Percentiles rank a stretch among this genome's conserved stretches.
phyloP scores from a whole-genome alignment of 2,329 filamentous ascomycete genomes.

The Curvularia spicifera region DNA sequence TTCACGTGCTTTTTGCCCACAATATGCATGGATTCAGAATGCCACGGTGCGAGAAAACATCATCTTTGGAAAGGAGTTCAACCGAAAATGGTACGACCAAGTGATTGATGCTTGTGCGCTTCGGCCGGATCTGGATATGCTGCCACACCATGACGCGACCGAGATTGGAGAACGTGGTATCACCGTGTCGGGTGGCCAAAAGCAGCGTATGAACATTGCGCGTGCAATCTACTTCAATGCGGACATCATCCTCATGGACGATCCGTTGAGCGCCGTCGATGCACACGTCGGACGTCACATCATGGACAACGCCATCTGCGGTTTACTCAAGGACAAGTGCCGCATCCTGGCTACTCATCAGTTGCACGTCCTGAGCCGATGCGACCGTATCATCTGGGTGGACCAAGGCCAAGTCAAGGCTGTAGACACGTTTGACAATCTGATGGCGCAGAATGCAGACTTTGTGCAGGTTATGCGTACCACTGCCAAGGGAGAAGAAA shows the following conservation, averaged over 20 bases:
- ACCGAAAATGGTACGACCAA: slow-evolving; percentile 78
- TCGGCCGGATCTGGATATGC: slow-evolving; percentile 84
- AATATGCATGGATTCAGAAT: slow-evolving; percentile 98
- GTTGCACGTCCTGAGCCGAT: slow-evolving; percentile 87
- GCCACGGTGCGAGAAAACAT: slow-evolving; percentile 87
- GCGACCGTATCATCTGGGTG: slow-evolving; percentile 93
- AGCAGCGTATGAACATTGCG: slow-evolving; percentile 93
- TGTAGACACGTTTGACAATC: slow-evolving; percentile 85
- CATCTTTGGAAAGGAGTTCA: slow-evolving; percentile 77
- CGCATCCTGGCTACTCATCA: slow-evolving; percentile 93
- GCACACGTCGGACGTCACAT: slow-evolving; percentile 71
- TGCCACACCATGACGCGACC: slow-evolving; percentile 86
- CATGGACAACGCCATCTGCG: slow-evolving; percentile 93
- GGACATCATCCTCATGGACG: slow-evolving; percentile 68
- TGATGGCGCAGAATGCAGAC: slow-evolving; percentile 78
- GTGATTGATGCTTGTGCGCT: slow-evolving; percentile 89
- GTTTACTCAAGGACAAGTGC: slow-evolving; percentile 86
- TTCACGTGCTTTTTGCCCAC: slow-evolving; percentile 86
- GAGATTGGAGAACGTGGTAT: slow-evolving; percentile 97
- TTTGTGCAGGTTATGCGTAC: slow-evolving; percentile 86
- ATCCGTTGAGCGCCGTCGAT: slow-evolving; percentile 65
- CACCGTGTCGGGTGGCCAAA: slow-evolving; percentile 93
- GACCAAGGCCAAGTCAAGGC: slow-evolving; percentile 83
- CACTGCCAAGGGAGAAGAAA: slow-evolving; percentile 67
- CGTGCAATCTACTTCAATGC: slow-evolving; percentile 72